Evolutionary conservation across 1,284 basidiomycete genomes (phyloP).

Genomic region (Ustilago curta): DNA sequence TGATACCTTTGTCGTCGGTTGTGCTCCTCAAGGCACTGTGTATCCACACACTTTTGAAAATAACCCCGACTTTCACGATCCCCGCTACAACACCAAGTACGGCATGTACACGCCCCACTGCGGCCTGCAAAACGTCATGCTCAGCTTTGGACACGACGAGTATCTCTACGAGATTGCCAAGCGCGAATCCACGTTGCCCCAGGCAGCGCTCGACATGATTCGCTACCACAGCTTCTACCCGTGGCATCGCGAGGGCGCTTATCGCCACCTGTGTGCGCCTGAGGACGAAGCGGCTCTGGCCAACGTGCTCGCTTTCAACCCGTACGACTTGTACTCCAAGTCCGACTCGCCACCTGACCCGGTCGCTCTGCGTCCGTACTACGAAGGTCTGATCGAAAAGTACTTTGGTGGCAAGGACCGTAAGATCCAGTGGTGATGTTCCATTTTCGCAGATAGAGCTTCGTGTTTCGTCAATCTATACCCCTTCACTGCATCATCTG

Average conservation of each 20-base stretch:
- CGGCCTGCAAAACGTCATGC: slow-evolving; percentile 89
- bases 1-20: slow-evolving; percentile 88
- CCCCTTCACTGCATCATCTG: slow-evolving; percentile 6
- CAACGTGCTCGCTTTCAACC: slow-evolving; percentile 77
- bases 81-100: slow-evolving; percentile 80
- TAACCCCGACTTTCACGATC: slow-evolving; percentile 81
- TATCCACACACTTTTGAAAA: slow-evolving; percentile 84
- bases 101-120: slow-evolving; percentile 87
- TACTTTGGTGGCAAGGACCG: slow-evolving; percentile 74
- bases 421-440: slow-evolving; percentile 48
- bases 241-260: slow-evolving; percentile 69
- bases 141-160: slow-evolving; percentile 88
- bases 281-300: slow-evolving; percentile 43
- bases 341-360: slow-evolving; percentile 78
- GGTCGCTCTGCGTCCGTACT: slow-evolving; percentile 81
- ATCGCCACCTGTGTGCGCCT: slow-evolving; percentile 41
- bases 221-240: slow-evolving; percentile 95
- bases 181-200: slow-evolving; percentile 75
- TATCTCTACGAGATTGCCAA: slow-evolving; percentile 57
- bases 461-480: slow-evolving; percentile 13
- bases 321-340: slow-evolving; percentile 92
- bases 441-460: not conserved
- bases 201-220: slow-evolving; percentile 88
- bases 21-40: slow-evolving; percentile 75
- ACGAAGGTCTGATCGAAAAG: slow-evolving; percentile 82